Base-by-base conservation (phyloP, 495 filamentous ascomycete species). In the Echria macrotheca region DNA sequence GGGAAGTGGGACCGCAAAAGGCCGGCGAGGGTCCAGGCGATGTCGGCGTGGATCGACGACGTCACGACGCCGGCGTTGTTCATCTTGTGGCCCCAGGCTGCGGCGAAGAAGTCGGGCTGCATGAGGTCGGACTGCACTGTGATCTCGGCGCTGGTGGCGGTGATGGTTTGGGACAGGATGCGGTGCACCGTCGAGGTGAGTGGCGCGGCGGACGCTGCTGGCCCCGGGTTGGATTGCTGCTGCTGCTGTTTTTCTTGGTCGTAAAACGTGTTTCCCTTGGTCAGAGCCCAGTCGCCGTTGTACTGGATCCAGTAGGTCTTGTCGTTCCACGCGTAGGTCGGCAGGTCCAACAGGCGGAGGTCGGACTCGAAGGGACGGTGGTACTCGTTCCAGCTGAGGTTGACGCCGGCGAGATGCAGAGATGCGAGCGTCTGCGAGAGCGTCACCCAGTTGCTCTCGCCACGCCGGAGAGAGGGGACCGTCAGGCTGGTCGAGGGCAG, bases 231-330 rank as follows among this genome's bases (percentile, higher is more conserved):
- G 38, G 18, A 2, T 59, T 8, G 65, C 58, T 0, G 52, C 66
- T 36, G 35, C 8, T 8, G 7, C 8, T 17, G 8, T 37, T 75
- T 69, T 31, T 71, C 59, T 12, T 55, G 59, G 12, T 75, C 71
- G 56, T 77, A 71, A 21, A 81, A 58, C 11, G 81, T 50, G 24
- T 57, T 62, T 24, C 82, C 82, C 55, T 84, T 84, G 50, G 78
- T 81, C 36, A 85, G 46, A 76, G 14, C 73, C 65, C 57, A 73
- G 73, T 60, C 82, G 48, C 81, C 76, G 29, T 69, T 69, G 56
- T 85, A 86, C 0, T 75, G 65, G 19, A 85, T 77, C 84, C 84
- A 87, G 61, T 84, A 82, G 49, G 79, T 79, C 69, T 85, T 86
- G 25, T 76, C 60, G 53, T 87, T 81, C 69, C 50, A 19, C 66